Evolutionary conservation across 2,329 filamentous ascomycete genomes (phyloP).

Genomic region (Lomentospora prolificans): DNA sequence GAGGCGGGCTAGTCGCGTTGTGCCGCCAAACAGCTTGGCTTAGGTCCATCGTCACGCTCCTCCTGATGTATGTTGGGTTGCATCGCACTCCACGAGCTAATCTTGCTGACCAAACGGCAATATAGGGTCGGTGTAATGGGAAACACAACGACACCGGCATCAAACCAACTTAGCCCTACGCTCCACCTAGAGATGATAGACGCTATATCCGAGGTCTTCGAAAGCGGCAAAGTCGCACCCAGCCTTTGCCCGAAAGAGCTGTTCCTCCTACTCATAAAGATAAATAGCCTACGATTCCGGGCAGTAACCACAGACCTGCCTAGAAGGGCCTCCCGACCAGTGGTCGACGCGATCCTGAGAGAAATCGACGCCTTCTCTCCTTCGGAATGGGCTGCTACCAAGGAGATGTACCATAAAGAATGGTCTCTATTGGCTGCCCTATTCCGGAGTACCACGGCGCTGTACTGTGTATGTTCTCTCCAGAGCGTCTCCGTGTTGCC

Average conservation of each 20-base stretch:
- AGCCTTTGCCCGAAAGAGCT: constrained; percentile 21
- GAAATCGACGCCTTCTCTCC: constrained; percentile 20
- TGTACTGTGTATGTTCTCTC: constrained; percentile 27
- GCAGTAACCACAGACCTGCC: constrained; percentile 10
- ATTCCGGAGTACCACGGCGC: constrained; percentile 20
- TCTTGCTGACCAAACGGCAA: constrained; percentile 12
- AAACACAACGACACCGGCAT: constrained; percentile 26
- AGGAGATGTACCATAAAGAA: constrained; percentile 14
- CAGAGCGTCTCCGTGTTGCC: constrained; percentile 22
- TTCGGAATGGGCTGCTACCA: constrained; percentile 20
- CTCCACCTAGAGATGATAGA: constrained; percentile 18
- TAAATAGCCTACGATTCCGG: constrained; percentile 24
- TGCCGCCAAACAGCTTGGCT: not conserved
- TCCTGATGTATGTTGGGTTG: not conserved
- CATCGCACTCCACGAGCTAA: not conserved
- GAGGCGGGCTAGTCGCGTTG: not conserved
- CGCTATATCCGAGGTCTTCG: constrained; percentile 16
- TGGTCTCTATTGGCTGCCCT: constrained; percentile 20
- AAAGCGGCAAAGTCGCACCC: constrained; percentile 14
- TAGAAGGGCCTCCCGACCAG: constrained; percentile 12
- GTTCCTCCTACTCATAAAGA: constrained; percentile 23
- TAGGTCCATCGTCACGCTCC: not conserved
- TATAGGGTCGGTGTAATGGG: constrained; percentile 21
- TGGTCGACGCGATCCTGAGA: constrained; percentile 13
- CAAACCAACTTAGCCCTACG: constrained; percentile 17